Conservation (phyloP, 2,329 filamentous ascomycete genomes). For the Harringtonia aguacate region DNA sequence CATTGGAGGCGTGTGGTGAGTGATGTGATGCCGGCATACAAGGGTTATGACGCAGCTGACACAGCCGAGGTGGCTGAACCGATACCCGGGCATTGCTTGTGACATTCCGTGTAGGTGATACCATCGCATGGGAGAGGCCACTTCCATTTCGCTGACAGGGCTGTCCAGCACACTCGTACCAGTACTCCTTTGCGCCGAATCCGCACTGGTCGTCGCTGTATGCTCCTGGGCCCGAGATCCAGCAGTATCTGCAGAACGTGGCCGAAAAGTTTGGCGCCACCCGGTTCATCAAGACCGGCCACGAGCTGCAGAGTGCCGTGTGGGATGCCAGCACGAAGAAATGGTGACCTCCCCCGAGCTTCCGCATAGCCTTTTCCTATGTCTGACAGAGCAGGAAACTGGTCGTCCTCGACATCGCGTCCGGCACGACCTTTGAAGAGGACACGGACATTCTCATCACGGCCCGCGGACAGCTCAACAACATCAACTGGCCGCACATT, state of each 20-base stretch:
- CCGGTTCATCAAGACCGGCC: slow-evolving; percentile 33
- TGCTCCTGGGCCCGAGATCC: slow-evolving; percentile 35
- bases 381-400: slow-evolving; percentile 15
- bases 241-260: slow-evolving; percentile 34
- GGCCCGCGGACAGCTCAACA: slow-evolving; percentile 30
- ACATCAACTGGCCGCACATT: slow-evolving; percentile 32
- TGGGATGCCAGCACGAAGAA: slow-evolving; percentile 29
- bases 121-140: background rate
- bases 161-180: slow-evolving; percentile 36
- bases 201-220: slow-evolving; percentile 43
- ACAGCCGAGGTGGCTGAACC: slow-evolving; percentile 19
- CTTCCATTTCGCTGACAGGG: background rate
- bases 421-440: slow-evolving; percentile 27
- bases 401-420: slow-evolving; percentile 21
- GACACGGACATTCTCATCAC: slow-evolving; percentile 28
- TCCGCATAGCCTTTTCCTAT: background rate
- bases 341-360: slow-evolving; percentile 23
- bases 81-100: slow-evolving; percentile 23
- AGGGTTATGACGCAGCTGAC: too few relatives aligned
- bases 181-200: slow-evolving; percentile 45
- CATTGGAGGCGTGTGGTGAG: slow-evolving; percentile 23
- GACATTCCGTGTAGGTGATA: slow-evolving; percentile 24
- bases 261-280: slow-evolving; percentile 34
- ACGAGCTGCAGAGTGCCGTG: slow-evolving; percentile 27
- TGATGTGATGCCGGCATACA: too few relatives aligned